These are phyloP conservation scores for Boletus reticuloceps DNA, from an alignment of 768 basidiomycete species.

Conservation along the genomic window DNA sequence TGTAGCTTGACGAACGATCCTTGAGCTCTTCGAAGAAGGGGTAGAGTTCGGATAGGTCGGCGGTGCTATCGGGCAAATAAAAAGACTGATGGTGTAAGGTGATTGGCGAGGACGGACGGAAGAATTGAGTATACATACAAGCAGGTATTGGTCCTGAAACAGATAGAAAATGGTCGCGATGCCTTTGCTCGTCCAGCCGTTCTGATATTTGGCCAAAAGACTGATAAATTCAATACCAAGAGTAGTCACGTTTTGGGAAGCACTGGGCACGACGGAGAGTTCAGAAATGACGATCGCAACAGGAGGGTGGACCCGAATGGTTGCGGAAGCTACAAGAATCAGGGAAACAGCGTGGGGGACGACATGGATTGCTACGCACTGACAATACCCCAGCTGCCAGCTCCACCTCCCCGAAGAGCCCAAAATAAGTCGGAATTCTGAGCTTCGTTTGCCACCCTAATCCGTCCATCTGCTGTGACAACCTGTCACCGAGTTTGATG, in stretches of 20 bases:
- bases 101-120: background rate
- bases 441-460: background rate
- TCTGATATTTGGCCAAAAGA: background rate
- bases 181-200: background rate
- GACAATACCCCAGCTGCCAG: background rate
- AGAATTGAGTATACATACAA: conserved; percentile 9
- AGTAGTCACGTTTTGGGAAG: background rate
- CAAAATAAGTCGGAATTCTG: background rate
- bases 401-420: background rate
- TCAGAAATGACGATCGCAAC: background rate
- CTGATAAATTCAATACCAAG: background rate
- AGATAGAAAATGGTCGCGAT: background rate
- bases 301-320: conserved; percentile 11
- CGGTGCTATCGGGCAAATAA: conserved; percentile 10
- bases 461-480: background rate
- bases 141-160: background rate
- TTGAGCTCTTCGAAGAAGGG: conserved; percentile 18
- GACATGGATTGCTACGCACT: conserved; percentile 1
- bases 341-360: background rate
- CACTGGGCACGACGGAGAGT: background rate
- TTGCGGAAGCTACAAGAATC: conserved; percentile 15
- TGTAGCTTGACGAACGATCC: conserved; percentile 13
- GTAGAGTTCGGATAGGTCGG: conserved; percentile 6
- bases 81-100: conserved; percentile 3
- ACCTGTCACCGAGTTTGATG: background rate